phyloP scores from a whole-genome alignment of 2,329 filamentous ascomycete genomes.

The Alternaria triticina region DNA sequence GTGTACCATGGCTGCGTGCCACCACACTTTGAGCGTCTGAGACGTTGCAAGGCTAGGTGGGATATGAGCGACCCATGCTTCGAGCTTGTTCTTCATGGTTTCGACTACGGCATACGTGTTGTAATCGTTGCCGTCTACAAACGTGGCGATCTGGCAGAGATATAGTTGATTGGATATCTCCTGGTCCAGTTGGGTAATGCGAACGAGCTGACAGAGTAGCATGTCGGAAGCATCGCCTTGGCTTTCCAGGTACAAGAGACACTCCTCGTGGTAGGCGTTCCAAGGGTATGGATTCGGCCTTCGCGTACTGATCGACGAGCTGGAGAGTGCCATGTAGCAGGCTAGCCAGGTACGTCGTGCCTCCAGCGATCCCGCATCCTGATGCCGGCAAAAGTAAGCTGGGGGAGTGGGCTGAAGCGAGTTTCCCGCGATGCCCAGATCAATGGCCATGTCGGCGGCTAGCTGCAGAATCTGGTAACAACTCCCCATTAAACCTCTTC shows the following conservation, averaged over 20 bases:
- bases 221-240: constrained; percentile 24
- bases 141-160: constrained; percentile 26
- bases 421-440: constrained; percentile 34
- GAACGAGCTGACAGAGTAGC: constrained; percentile 35
- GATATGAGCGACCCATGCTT: constrained; percentile 32
- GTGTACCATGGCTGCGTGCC: constrained; percentile 32
- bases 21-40: constrained; percentile 31
- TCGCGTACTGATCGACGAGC: constrained; percentile 27
- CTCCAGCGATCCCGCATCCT: constrained; percentile 26
- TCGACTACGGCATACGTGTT: constrained; percentile 24
- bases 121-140: constrained; percentile 30
- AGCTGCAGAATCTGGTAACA: constrained; percentile 35
- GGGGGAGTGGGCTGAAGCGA: constrained; percentile 30
- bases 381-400: constrained; percentile 29
- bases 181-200: constrained; percentile 26
- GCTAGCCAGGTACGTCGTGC: constrained; percentile 41
- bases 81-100: constrained; percentile 23
- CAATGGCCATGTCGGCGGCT: constrained; percentile 38
- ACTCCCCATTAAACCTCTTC: constrained; percentile 25
- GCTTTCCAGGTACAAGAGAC: constrained; percentile 24
- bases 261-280: constrained; percentile 30
- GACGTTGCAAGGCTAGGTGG: constrained; percentile 26
- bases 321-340: constrained; percentile 31
- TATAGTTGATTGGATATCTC: constrained; percentile 27
- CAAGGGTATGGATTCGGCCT: constrained; percentile 30